phyloP scores from a whole-genome alignment of 345 rosid species.

The Sapria himalayana region DNA sequence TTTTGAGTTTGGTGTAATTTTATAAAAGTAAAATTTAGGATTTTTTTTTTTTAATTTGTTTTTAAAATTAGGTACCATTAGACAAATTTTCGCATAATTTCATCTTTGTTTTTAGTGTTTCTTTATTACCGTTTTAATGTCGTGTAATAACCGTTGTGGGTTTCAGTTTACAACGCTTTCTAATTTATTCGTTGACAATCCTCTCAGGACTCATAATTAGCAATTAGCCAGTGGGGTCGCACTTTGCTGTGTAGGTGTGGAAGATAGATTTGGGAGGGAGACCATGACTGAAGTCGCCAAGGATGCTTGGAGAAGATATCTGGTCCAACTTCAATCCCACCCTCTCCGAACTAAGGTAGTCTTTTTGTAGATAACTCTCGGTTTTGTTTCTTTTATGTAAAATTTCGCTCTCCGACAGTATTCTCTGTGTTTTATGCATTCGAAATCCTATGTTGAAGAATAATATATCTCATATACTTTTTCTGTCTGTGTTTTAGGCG shows the following conservation, averaged over 20 bases:
- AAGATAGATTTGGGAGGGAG: background rate
- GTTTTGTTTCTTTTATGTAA: background rate
- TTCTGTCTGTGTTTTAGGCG: conserved; percentile 21
- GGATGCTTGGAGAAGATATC: conserved; percentile 76
- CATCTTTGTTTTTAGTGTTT: no score
- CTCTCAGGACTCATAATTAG: no score
- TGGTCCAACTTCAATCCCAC: conserved; percentile 65
- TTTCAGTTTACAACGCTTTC: no score
- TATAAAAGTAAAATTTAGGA: no score
- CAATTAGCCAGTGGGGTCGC: no score
- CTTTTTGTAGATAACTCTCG: conserved; percentile 2
- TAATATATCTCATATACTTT: background rate
- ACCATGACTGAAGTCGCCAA: conserved; percentile 52
- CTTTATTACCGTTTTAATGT: no score
- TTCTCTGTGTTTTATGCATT: background rate
- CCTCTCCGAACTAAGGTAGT: conserved; percentile 79
- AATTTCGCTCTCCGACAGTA: background rate
- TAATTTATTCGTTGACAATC: no score
- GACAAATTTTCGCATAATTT: no score
- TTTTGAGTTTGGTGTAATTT: no score
- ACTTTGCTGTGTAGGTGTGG: background rate
- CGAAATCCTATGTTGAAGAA: background rate
- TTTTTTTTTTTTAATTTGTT: no score
- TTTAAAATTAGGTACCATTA: no score
- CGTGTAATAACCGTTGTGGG: no score